A percentile compares a stretch with the other conserved stretches of the same genome.
Evolutionary conservation across 2,329 filamentous ascomycete species (phyloP).

Genomic region (Diaporthe aspalathi): DNA sequence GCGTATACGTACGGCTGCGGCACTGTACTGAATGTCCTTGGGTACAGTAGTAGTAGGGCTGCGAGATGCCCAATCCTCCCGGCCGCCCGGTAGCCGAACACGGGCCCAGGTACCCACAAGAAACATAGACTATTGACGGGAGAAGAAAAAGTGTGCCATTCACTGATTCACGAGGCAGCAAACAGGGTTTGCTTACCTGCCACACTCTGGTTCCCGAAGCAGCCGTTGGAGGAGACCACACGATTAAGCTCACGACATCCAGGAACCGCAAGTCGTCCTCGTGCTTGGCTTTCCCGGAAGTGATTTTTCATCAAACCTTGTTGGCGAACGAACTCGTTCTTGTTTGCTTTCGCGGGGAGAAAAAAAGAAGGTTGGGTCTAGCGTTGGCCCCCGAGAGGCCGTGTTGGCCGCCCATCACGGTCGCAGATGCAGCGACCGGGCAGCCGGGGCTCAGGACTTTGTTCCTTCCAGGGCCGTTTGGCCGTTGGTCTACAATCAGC

Average conservation of each 20-base stretch:
- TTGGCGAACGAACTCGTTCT: neutral
- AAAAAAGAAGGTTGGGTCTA: slow-evolving; percentile 29
- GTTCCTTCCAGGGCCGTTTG: neutral
- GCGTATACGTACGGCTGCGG: slow-evolving; percentile 13
- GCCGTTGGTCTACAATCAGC: neutral
- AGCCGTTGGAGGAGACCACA: neutral
- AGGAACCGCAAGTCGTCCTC: slow-evolving; percentile 1
- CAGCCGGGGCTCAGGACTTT: neutral
- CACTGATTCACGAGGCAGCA: slow-evolving; percentile 1
- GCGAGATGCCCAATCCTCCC: slow-evolving; percentile 30
- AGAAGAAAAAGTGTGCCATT: slow-evolving; percentile 18
- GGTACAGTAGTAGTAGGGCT: slow-evolving; percentile 36
- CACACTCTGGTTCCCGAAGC: slow-evolving; percentile 21
- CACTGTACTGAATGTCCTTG: neutral
- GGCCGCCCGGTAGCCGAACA: slow-evolving; percentile 32
- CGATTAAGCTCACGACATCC: slow-evolving; percentile 3
- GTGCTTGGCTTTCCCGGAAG: neutral
- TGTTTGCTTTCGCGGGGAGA: slow-evolving; percentile 6
- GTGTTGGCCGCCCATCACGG: slow-evolving; percentile 5
- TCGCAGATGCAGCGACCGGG: slow-evolving; percentile 10
- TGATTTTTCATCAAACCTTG: slow-evolving; percentile 21
- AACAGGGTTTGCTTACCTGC: slow-evolving; percentile 2
- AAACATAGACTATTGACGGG: slow-evolving; percentile 19
- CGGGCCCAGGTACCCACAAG: slow-evolving; percentile 22
- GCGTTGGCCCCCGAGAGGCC: slow-evolving; percentile 14